Percentiles rank a stretch among this genome's conserved stretches.
These are phyloP conservation scores for Blastobotrys attinorum DNA, from an alignment of 805 yeast species.

Conservation along the genomic window DNA sequence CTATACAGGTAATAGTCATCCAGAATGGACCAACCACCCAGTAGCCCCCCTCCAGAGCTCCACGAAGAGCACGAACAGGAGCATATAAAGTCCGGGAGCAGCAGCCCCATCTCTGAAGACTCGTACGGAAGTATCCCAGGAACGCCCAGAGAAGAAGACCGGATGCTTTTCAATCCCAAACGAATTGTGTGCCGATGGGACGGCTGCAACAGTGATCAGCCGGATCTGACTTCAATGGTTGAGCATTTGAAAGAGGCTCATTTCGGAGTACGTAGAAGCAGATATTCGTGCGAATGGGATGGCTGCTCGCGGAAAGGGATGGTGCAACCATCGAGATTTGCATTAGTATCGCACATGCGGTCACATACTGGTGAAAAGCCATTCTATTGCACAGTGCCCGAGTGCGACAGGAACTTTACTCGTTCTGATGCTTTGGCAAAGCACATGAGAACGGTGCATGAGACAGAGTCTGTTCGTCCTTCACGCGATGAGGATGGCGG, in stretches of 20 bases:
- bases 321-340: slow-evolving; percentile 46
- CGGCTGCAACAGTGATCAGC: slow-evolving; percentile 27
- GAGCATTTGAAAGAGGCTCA: slow-evolving; percentile 36
- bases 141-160: slow-evolving; percentile 15
- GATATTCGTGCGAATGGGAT: slow-evolving; percentile 55
- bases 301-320: slow-evolving; percentile 47
- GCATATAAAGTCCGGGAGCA: background rate
- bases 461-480: slow-evolving; percentile 25
- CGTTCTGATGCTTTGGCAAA: slow-evolving; percentile 55
- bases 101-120: slow-evolving; percentile 11
- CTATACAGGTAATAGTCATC: no score
- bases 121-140: slow-evolving; percentile 15
- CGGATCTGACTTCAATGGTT: slow-evolving; percentile 33
- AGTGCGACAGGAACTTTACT: slow-evolving; percentile 53
- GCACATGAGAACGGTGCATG: slow-evolving; percentile 57
- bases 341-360: slow-evolving; percentile 54
- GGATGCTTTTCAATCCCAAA: slow-evolving; percentile 16
- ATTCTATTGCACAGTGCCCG: slow-evolving; percentile 56
- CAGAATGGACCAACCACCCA: no score
- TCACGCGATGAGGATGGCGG: background rate
- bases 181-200: slow-evolving; percentile 34
- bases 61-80: background rate
- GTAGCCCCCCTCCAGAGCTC: background rate
- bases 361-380: slow-evolving; percentile 64
- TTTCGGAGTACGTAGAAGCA: slow-evolving; percentile 27